Conservation (phyloP, 2,329 filamentous ascomycete species). For the Drechslerella dactyloides region DNA sequence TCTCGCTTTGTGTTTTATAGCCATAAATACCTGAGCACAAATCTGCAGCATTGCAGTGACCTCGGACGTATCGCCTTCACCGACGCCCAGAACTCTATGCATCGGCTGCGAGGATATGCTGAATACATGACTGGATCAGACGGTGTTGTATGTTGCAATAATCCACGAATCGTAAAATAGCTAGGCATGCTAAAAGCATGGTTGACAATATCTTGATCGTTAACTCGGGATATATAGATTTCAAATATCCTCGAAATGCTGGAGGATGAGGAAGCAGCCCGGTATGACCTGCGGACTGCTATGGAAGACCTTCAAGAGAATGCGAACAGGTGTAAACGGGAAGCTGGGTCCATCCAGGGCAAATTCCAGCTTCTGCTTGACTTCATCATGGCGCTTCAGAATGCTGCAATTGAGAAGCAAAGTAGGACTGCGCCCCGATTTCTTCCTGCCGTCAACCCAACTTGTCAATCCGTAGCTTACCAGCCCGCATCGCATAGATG, state of each 20-base stretch:
- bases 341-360: conserved; percentile 20
- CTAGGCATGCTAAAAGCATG: neutral
- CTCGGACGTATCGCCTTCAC: conserved; percentile 26
- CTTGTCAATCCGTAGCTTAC: neutral
- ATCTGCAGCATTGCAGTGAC: conserved; percentile 32
- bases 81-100: conserved; percentile 29
- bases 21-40: conserved; percentile 32
- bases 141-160: conserved; percentile 15
- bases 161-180: neutral
- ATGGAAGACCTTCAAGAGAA: conserved; percentile 40
- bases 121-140: conserved; percentile 24
- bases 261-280: conserved; percentile 25
- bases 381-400: conserved; percentile 35
- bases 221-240: conserved; percentile 15
- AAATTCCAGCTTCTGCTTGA: conserved; percentile 26
- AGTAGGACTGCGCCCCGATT: neutral
- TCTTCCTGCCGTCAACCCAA: neutral
- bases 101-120: conserved; percentile 17
- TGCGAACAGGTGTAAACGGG: conserved; percentile 22
- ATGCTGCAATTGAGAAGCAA: conserved; percentile 15
- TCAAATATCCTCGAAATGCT: conserved; percentile 43
- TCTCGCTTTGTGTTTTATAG: neutral
- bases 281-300: conserved; percentile 25
- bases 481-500: conserved; percentile 10
- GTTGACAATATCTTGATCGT: conserved; percentile 2